phyloP scores from a whole-genome alignment of 73 alveolate genomes.

The Effrenium voratum region DNA sequence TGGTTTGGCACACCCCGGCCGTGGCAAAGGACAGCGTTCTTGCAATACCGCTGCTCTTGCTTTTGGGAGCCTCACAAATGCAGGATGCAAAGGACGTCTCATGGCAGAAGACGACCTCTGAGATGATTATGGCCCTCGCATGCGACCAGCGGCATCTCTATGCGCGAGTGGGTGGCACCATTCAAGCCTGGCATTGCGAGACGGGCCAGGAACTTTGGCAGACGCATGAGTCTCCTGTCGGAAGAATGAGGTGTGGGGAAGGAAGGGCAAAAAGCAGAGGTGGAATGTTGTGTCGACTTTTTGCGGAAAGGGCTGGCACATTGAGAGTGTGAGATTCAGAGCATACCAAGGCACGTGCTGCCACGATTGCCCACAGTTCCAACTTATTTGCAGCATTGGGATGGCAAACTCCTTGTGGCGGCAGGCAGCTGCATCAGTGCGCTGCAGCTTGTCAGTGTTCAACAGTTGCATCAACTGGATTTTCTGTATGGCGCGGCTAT shows the following conservation, averaged over 20 bases:
- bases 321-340: too few species aligned
- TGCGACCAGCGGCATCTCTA: neutral
- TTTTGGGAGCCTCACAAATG: neutral
- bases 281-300: too few species aligned
- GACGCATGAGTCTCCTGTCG: slow-evolving; percentile 11
- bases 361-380: slow-evolving; percentile 65
- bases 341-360: slow-evolving; percentile 28
- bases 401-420: neutral
- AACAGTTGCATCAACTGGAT: too few species aligned
- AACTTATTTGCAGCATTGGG: neutral
- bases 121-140: slow-evolving; percentile 43
- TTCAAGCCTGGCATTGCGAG: neutral
- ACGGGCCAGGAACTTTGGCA: slow-evolving; percentile 24
- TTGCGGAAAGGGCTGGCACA: too few species aligned
- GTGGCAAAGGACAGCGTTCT: neutral
- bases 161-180: slow-evolving; percentile 3
- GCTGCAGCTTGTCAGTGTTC: neutral
- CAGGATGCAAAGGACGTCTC: neutral
- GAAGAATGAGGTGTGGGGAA: too few species aligned
- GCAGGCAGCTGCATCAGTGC: slow-evolving; percentile 27
- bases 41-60: neutral
- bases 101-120: slow-evolving; percentile 1
- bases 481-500: too few species aligned
- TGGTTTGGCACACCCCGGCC: slow-evolving; percentile 20
- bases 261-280: too few species aligned